Evolutionary conservation across 108 stramenopile genomes (phyloP), one percentile per base, ranked within the genome.

Genomic region (Stephanodiscus triporus): DNA sequence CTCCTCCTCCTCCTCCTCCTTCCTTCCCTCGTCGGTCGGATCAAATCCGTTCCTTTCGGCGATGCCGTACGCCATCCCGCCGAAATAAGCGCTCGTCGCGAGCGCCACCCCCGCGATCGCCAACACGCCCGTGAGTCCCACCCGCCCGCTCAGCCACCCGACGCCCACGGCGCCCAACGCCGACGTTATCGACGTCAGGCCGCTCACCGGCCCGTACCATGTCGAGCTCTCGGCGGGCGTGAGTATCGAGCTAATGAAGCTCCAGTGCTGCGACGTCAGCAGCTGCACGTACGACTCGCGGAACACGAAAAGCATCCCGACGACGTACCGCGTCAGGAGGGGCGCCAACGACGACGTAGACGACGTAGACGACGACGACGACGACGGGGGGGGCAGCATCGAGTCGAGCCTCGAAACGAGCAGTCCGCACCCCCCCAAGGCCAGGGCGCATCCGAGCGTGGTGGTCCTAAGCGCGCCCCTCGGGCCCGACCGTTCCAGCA

Each of bases 31-130:
- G 48, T 82, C 82, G 42, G 76, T 77, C 40, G 85, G 85, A 42
- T 83, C 80, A 75, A 86, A 86, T 63, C 85, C 85, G 59, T 86
- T 69, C 82, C 78, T 26, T 2, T 83, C 74, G 10, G 76, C 74
- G 65, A 83, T 80, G 59, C 54, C 22, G 63, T 80, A 83, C 29
- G 82, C 82, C 29, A 65, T 45, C 38, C 63, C 68, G 9, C 78
- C 74, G 45, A 80, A 67, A 9, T 70, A 30, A 23, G 73, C 60
- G 47, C 82, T 83, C 40, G 26, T 29, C 19, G 53, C 73, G 71
- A 83, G 67, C 14, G 75, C 63, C 0, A 69, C 9, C 26, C 66
- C 78, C 54, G 82, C 73, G n/a, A 76, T 59, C 26, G 26, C 61
- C 67, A 83, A 17, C 11, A 77, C 76, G 16, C 82, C 82, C 55